Evolutionary conservation across 1,284 basidiomycete species (phyloP).

Genomic region (Cronartium quercuum): DNA sequence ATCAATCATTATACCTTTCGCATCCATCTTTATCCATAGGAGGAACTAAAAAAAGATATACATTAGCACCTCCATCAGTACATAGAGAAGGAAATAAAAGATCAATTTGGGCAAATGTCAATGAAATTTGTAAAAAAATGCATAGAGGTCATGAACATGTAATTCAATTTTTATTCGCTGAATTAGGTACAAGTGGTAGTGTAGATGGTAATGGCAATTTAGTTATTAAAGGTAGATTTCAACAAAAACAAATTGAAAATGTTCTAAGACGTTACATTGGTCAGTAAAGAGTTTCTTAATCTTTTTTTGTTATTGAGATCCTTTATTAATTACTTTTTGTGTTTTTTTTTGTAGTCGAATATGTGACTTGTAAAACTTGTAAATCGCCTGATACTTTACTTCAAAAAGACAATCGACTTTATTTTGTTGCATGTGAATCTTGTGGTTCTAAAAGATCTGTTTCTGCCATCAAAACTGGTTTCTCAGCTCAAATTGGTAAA

Average conservation of each 20-base stretch:
- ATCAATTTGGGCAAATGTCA: constrained; percentile 90
- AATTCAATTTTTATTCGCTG: constrained; percentile 93
- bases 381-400: constrained; percentile 96
- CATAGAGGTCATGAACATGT: constrained; percentile 99
- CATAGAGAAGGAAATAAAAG: constrained; percentile 92
- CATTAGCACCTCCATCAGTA: constrained; percentile 92
- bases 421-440: constrained; percentile 96
- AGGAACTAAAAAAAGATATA: constrained; percentile 81
- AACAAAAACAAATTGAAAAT: constrained; percentile 98
- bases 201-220: constrained; percentile 88
- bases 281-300: constrained; percentile 52
- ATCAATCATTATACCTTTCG: constrained; percentile 80
- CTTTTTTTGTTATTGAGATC: background rate
- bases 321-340: background rate
- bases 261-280: constrained; percentile 93
- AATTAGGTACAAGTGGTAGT: constrained; percentile 95
- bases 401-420: constrained; percentile 96
- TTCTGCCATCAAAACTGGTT: constrained; percentile 95
- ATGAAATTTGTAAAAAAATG: constrained; percentile 98
- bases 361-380: constrained; percentile 99
- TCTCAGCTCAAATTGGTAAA: constrained; percentile 88
- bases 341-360: constrained; percentile 64
- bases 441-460: constrained; percentile 77
- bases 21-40: constrained; percentile 69
- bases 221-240: constrained; percentile 96